Evolutionary conservation across 495 filamentous ascomycete genomes (phyloP).

Genomic region (Penicillium cataractarum): DNA sequence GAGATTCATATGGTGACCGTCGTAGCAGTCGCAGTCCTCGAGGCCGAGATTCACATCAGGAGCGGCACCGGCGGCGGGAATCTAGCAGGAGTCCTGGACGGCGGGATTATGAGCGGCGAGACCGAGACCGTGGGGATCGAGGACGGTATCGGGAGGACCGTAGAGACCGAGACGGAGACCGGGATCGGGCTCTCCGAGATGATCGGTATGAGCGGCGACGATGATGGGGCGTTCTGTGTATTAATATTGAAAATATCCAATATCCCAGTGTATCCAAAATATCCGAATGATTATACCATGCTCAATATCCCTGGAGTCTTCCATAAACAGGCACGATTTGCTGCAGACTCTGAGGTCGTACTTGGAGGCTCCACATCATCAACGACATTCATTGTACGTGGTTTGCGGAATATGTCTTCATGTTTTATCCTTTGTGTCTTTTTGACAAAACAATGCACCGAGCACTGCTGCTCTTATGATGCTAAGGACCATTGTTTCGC

Average conservation of each 20-base stretch:
- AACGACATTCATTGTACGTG: too few relatives aligned
- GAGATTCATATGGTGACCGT: constrained; percentile 31
- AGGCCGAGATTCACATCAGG: constrained; percentile 29
- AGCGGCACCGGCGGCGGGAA: constrained; percentile 39
- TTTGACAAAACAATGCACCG: too few relatives aligned
- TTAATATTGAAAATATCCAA: background rate
- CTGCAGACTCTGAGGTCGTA: too few relatives aligned
- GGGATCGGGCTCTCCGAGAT: constrained; percentile 2
- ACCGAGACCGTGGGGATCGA: constrained; percentile 36
- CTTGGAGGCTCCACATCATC: too few relatives aligned
- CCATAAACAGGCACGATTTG: too few relatives aligned
- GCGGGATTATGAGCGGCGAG: constrained; percentile 31
- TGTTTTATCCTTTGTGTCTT: too few relatives aligned
- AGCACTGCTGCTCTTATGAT: too few relatives aligned
- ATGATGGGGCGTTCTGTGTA: constrained; percentile 1
- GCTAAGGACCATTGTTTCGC: too few relatives aligned
- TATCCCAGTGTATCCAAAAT: background rate
- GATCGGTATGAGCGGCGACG: constrained; percentile 9
- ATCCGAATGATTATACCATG: too few relatives aligned
- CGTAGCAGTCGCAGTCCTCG: constrained; percentile 56
- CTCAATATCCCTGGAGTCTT: too few relatives aligned
- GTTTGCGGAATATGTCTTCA: too few relatives aligned
- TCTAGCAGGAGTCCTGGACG: constrained; percentile 57
- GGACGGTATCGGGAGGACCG: constrained; percentile 21
- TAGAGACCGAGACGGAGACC: background rate